These are phyloP conservation scores for Eimeria praecox DNA, from an alignment of 169 alveolate species.

Conservation along the genomic window DNA sequence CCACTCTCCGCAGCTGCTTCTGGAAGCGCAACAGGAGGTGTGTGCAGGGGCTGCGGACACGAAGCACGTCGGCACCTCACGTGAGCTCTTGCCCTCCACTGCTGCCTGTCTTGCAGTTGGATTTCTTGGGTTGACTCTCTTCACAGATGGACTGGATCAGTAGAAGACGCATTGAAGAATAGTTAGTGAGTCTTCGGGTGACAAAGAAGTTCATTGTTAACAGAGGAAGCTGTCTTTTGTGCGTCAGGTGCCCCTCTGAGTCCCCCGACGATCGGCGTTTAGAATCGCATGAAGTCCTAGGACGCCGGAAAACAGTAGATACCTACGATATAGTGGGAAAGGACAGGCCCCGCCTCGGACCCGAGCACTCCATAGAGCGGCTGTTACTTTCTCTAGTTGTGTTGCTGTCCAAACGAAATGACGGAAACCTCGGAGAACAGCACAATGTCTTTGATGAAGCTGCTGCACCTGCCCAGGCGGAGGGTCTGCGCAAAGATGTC, in stretches of 20 bases:
- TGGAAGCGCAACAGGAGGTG: background rate
- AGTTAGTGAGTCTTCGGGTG: background rate
- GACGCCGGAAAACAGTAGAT: background rate
- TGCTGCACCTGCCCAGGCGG: background rate
- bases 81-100: background rate
- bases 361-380: background rate
- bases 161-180: background rate
- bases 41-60: background rate
- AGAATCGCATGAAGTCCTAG: background rate
- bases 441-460: background rate
- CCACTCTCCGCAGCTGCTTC: background rate
- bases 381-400: conserved; percentile 33
- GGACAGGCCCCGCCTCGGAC: background rate
- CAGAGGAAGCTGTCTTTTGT: background rate
- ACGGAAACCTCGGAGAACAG: background rate
- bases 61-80: background rate
- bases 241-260: background rate
- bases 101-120: background rate
- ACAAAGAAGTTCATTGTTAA: background rate
- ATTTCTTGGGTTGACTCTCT: background rate
- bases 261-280: background rate
- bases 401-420: background rate
- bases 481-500: background rate
- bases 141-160: background rate
- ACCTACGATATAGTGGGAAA: background rate